A percentile compares a stretch with the other conserved stretches of the same genome.
phyloP scores from a whole-genome alignment of 2,329 filamentous ascomycete species.

The Fusarium temperatum region DNA sequence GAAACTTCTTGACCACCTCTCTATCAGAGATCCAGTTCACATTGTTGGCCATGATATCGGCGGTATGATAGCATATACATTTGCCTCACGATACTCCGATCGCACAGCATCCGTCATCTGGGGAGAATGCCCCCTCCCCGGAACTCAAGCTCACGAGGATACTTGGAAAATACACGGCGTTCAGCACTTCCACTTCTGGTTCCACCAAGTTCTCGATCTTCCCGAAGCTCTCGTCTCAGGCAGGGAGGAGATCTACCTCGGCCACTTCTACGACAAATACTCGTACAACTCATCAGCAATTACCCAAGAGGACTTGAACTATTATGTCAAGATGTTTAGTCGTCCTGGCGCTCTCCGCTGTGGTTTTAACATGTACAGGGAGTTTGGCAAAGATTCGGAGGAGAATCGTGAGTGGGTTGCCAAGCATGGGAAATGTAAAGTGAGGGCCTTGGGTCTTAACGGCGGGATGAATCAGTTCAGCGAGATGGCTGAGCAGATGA shows the following conservation, averaged over 20 bases:
- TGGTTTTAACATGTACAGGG: slow-evolving; percentile 1
- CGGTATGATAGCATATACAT: slow-evolving; percentile 23
- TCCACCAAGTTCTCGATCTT: slow-evolving; percentile 4
- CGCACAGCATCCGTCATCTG: slow-evolving; percentile 10
- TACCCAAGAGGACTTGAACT: neutral
- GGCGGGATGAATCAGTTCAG: slow-evolving; percentile 11
- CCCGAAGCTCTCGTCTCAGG: slow-evolving; percentile 17
- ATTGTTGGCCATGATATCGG: slow-evolving; percentile 13
- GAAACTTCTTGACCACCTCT: neutral
- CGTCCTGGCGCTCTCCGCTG: neutral
- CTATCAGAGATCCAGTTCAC: slow-evolving; percentile 4
- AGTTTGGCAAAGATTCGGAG: slow-evolving; percentile 1
- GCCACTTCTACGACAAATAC: slow-evolving; percentile 20
- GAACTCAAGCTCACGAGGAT: neutral
- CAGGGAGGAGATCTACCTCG: slow-evolving; percentile 6
- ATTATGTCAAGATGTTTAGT: slow-evolving; percentile 1
- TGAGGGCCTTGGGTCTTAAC: slow-evolving; percentile 4
- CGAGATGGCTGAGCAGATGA: slow-evolving; percentile 15
- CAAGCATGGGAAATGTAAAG: slow-evolving; percentile 17
- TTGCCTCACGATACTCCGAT: neutral
- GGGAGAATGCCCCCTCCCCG: slow-evolving; percentile 18
- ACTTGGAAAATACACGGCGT: slow-evolving; percentile 3
- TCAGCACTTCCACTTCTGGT: slow-evolving; percentile 9
- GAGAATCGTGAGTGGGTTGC: slow-evolving; percentile 25
- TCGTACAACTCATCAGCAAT: slow-evolving; percentile 17